Conservation (phyloP, 257 asterid species). For the Fraxinus excelsior region DNA sequence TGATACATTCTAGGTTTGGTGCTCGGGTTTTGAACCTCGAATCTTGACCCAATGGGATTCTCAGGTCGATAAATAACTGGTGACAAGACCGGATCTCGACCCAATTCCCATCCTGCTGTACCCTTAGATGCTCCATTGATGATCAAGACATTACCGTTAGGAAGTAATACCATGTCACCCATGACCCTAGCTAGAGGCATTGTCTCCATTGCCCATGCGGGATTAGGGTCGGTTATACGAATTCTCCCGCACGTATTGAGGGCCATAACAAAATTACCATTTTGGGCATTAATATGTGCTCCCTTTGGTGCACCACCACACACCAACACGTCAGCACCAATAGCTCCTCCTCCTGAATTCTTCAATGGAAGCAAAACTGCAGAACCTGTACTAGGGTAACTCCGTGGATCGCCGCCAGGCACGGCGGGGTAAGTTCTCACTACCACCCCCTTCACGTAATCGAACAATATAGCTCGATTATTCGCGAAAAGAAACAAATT, state of each 20-base stretch:
- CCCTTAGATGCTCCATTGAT: conserved; percentile 29
- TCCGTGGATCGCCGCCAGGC: conserved; percentile 29
- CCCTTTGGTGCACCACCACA: conserved; percentile 48
- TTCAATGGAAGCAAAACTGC: conserved; percentile 39
- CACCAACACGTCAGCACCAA: conserved; percentile 31
- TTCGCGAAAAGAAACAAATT: conserved; percentile 32
- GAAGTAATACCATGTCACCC: conserved; percentile 32
- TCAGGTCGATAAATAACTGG: conserved; percentile 28
- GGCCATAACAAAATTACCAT: conserved; percentile 20
- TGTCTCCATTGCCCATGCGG: conserved; percentile 27
- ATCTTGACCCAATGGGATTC: conserved; percentile 1
- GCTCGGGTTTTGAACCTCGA: conserved; percentile 24
- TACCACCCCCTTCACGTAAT: background rate
- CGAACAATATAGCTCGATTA: conserved; percentile 28
- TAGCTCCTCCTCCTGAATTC: conserved; percentile 3
- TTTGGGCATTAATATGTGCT: conserved; percentile 17
- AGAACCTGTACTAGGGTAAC: conserved; percentile 35
- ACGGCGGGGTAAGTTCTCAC: conserved; percentile 24
- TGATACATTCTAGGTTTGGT: conserved; percentile 23
- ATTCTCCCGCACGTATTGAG: conserved; percentile 30
- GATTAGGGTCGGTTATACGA: conserved; percentile 26
- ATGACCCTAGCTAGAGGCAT: conserved; percentile 33
- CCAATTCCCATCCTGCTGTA: conserved; percentile 29
- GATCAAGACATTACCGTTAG: conserved; percentile 33
- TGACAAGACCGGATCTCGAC: conserved; percentile 17